A percentile compares a stretch with the other conserved stretches of the same genome.
These are phyloP conservation scores for Piloderma croceum DNA, from an alignment of 768 basidiomycete species.

Conservation along the genomic window DNA sequence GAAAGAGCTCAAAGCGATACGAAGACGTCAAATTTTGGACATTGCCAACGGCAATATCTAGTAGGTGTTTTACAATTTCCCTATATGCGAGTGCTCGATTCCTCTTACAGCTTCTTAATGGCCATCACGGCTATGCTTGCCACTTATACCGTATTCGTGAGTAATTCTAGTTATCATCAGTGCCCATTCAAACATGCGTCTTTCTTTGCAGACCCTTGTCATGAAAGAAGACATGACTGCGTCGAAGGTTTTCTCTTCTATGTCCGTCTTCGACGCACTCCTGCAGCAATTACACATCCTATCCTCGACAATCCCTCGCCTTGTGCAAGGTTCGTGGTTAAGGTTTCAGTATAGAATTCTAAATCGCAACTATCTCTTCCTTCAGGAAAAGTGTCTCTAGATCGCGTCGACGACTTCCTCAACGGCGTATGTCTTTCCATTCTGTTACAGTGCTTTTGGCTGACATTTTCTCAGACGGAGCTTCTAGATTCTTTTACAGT, in stretches of 20 bases:
- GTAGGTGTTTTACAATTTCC: background rate
- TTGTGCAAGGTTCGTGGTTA: too few species aligned
- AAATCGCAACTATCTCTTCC: too few species aligned
- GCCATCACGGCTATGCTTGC: background rate
- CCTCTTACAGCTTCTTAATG: background rate
- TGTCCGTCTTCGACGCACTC: too few species aligned
- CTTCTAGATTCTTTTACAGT: constrained; percentile 38
- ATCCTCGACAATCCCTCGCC: too few species aligned
- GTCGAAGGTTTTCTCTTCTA: background rate
- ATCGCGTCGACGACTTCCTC: constrained; percentile 49
- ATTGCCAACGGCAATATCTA: background rate
- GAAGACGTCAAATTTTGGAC: background rate
- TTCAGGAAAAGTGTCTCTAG: constrained; percentile 57
- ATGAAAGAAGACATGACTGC: constrained; percentile 22
- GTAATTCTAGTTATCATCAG: background rate
- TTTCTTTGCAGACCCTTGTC: constrained; percentile 15
- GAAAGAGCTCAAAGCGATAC: background rate
- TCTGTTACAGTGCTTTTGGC: background rate
- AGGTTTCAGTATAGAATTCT: too few species aligned
- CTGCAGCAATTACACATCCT: too few species aligned
- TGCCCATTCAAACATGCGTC: background rate
- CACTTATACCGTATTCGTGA: background rate
- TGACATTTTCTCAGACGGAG: constrained; percentile 33
- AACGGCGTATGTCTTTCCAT: constrained; percentile 22
- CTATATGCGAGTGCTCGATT: background rate